A percentile compares a stretch with the other conserved stretches of the same genome.
Conservation (phyloP, 1,284 basidiomycete species). For the Apiotrichum montevideense region DNA sequence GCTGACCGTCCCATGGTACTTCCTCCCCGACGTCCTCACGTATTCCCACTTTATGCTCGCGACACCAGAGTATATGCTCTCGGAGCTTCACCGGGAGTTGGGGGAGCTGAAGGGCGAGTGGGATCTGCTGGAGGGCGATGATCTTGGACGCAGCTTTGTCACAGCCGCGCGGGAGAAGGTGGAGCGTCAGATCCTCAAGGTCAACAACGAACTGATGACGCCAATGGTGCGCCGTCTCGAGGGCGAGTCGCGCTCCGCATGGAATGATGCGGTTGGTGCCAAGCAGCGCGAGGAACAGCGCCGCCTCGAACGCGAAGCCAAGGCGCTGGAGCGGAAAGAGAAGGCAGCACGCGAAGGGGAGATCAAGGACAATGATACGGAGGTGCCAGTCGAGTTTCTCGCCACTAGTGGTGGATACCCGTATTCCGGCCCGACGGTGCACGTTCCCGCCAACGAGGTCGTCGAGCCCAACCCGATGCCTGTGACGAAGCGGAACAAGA, state of each 20-base stretch:
- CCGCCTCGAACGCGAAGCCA: constrained; percentile 43
- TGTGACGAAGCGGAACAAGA: constrained; percentile 23
- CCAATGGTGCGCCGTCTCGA: constrained; percentile 43
- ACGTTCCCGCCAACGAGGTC: constrained; percentile 35
- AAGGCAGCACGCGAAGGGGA: constrained; percentile 9
- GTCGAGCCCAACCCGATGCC: constrained; percentile 42
- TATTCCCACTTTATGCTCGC: constrained; percentile 96
- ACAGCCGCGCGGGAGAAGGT: constrained; percentile 71
- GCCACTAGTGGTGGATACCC: background rate
- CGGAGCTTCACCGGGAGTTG: constrained; percentile 67
- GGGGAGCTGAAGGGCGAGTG: constrained; percentile 57
- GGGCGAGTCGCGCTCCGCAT: constrained; percentile 34
- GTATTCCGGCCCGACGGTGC: constrained; percentile 10
- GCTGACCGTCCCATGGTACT: constrained; percentile 83
- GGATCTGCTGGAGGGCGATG: constrained; percentile 60
- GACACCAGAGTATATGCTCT: constrained; percentile 72
- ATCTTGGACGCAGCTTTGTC: constrained; percentile 71
- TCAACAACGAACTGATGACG: constrained; percentile 61
- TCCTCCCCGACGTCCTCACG: constrained; percentile 82
- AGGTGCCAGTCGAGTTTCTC: constrained; percentile 13
- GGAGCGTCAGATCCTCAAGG: constrained; percentile 68
- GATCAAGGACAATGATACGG: background rate
- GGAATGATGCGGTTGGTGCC: constrained; percentile 37
- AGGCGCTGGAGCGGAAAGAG: constrained; percentile 24
- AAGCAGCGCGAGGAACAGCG: constrained; percentile 46